A percentile compares a stretch with the other conserved stretches of the same genome.
These are phyloP conservation scores for Solanum appendiculatum DNA, from an alignment of 257 asterid genomes.

Conservation along the genomic window DNA sequence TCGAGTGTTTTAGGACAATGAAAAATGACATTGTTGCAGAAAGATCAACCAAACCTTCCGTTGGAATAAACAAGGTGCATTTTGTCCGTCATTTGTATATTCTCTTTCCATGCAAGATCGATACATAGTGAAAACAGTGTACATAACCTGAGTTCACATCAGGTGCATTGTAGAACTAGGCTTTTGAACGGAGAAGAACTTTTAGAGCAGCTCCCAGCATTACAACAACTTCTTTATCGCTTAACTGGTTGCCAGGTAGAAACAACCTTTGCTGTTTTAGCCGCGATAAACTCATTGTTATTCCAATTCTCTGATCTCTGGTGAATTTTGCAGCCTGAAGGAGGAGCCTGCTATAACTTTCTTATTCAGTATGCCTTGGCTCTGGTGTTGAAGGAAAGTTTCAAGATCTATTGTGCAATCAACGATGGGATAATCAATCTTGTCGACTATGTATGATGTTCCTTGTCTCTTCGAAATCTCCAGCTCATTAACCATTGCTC, in stretches of 20 bases:
- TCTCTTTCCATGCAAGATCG: background rate
- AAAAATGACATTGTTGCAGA: conserved; percentile 56
- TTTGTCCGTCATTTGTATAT: background rate
- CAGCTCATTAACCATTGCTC: background rate
- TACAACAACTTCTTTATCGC: conserved; percentile 75
- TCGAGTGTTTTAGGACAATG: conserved; percentile 62
- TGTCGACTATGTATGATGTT: conserved; percentile 57
- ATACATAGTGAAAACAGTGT: background rate
- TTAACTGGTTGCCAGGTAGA: conserved; percentile 69
- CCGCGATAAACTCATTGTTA: background rate
- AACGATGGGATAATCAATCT: conserved; percentile 87
- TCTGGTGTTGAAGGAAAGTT: conserved; percentile 86
- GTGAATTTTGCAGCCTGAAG: conserved; percentile 63
- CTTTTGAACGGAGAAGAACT: conserved; percentile 37
- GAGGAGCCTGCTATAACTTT: conserved; percentile 65
- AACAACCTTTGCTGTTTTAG: background rate
- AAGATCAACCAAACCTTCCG: conserved; percentile 29
- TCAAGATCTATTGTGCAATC: conserved; percentile 79
- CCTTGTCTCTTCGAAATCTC: background rate
- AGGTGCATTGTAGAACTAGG: conserved; percentile 43
- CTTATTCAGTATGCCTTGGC: conserved; percentile 81
- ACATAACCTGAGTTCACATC: background rate
- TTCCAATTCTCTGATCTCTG: background rate
- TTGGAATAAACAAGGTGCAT: conserved; percentile 35
- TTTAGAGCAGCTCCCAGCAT: conserved; percentile 62